These are phyloP conservation scores for Seiridium cupressi DNA, from an alignment of 2,329 filamentous ascomycete genomes.

Conservation along the genomic window DNA sequence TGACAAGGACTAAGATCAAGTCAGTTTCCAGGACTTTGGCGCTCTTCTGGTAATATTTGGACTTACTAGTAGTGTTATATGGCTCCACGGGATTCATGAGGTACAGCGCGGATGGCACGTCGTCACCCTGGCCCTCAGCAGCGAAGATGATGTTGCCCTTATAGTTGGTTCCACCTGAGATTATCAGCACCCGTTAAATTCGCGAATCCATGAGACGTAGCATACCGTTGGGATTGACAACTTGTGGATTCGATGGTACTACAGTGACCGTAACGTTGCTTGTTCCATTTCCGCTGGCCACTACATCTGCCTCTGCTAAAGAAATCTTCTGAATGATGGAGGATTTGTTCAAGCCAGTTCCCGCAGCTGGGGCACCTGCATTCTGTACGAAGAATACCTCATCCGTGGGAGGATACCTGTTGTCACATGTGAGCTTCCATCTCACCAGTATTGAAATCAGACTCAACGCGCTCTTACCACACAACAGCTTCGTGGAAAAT, in stretches of 20 bases:
- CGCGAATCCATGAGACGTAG: background rate
- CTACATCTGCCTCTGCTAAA: conserved; percentile 38
- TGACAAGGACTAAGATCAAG: conserved; percentile 42
- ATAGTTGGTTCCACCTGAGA: conserved; percentile 48
- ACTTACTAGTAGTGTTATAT: conserved; percentile 47
- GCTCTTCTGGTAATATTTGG: background rate
- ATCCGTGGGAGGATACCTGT: conserved; percentile 40
- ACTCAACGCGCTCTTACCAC: conserved; percentile 34
- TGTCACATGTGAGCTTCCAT: background rate
- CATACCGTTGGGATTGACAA: conserved; percentile 51
- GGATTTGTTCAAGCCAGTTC: conserved; percentile 50
- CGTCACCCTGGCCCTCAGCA: conserved; percentile 47
- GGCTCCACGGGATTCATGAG: conserved; percentile 43
- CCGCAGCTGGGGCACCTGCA: conserved; percentile 42
- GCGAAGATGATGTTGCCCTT: conserved; percentile 47
- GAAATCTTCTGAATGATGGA: conserved; percentile 50
- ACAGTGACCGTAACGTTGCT: conserved; percentile 38
- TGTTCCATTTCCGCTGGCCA: conserved; percentile 34
- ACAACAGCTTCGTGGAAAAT: conserved; percentile 56
- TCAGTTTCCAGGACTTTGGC: background rate
- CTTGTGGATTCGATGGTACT: conserved; percentile 39
- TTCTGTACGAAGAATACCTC: conserved; percentile 56
- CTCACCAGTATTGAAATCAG: background rate
- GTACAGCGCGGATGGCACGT: conserved; percentile 36
- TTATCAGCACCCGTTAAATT: background rate